Evolutionary conservation across 257 asterid genomes (phyloP).

Genomic region (Jaltomata sinuosa): DNA sequence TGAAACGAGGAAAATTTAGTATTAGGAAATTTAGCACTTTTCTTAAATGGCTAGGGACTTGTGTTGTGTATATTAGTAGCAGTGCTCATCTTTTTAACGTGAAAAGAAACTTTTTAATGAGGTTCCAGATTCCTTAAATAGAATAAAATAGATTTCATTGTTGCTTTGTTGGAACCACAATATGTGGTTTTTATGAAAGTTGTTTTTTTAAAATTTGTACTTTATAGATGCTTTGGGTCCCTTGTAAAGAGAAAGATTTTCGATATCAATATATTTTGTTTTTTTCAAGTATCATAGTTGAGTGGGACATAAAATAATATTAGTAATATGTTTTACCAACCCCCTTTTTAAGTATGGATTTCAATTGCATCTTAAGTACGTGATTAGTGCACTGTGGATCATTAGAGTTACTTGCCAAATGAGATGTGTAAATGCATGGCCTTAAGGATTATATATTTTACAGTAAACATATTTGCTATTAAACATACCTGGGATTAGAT

Average conservation of each 20-base stretch:
- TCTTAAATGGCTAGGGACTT: neutral
- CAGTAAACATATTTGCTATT: too few species aligned
- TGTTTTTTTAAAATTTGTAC: neutral
- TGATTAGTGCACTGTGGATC: neutral
- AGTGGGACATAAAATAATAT: neutral
- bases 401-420: neutral
- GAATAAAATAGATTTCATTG: neutral
- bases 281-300: neutral
- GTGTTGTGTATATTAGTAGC: neutral
- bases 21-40: neutral
- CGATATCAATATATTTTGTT: neutral
- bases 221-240: neutral
- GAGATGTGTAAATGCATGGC: neutral
- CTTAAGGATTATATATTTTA: neutral
- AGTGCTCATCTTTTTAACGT: neutral
- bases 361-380: neutral
- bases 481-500: neutral
- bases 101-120: neutral
- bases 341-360: neutral
- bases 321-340: neutral
- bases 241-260: neutral
- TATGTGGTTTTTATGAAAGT: neutral
- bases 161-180: neutral
- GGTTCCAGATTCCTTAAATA: neutral
- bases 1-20: neutral